phyloP scores from a whole-genome alignment of 257 asterid genomes.

The Petunia secreta region DNA sequence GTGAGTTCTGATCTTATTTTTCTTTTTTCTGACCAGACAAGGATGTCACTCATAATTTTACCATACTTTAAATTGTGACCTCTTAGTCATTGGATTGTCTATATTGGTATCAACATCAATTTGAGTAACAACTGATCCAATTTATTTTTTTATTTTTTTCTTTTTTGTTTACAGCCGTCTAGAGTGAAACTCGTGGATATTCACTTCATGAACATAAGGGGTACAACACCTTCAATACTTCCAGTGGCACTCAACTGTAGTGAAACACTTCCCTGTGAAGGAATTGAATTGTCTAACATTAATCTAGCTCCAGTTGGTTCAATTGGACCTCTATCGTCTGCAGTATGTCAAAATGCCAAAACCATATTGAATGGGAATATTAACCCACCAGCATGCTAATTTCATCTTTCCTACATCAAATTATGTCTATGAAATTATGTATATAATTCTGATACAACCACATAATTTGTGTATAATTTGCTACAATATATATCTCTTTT shows the following conservation, averaged over 20 bases:
- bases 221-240: conserved; percentile 45
- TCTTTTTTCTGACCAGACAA: neutral
- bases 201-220: conserved; percentile 65
- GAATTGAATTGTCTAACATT: conserved; percentile 53
- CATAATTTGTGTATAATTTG: no score
- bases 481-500: no score
- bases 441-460: neutral
- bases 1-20: conserved; percentile 24
- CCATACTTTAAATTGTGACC: neutral
- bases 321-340: neutral
- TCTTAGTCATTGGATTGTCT: neutral
- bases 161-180: conserved; percentile 51
- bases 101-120: neutral
- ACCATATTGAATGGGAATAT: conserved; percentile 27
- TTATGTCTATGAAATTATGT: neutral
- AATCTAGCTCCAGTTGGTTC: conserved; percentile 42
- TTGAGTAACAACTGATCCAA: neutral
- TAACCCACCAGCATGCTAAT: conserved; percentile 33
- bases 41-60: no score
- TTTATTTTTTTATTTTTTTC: neutral
- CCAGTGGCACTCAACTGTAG: conserved; percentile 63
- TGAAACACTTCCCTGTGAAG: conserved; percentile 52
- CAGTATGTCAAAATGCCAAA: conserved; percentile 47
- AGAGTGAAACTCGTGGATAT: conserved; percentile 54
- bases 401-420: neutral